These are phyloP conservation scores for Chlorella sp. DNA, from an alignment of 139 green algal species.

Conservation along the genomic window DNA sequence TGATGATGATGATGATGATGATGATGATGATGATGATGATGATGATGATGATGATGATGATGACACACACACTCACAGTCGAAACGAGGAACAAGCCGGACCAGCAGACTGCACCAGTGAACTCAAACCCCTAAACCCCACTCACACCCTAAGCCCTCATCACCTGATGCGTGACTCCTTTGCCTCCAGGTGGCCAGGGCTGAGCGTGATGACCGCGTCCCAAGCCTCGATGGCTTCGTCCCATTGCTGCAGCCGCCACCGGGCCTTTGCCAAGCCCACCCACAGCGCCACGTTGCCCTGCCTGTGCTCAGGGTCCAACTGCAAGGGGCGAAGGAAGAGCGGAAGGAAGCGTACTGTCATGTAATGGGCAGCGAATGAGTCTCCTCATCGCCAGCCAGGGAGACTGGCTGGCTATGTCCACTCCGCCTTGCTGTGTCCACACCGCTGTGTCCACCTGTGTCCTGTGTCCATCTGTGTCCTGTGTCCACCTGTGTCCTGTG, in stretches of 20 bases:
- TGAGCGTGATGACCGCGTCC: constrained; percentile 10
- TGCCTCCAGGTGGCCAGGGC: constrained; percentile 2
- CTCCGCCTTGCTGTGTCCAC: background rate
- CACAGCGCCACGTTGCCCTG: constrained; percentile 33
- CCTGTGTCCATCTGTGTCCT: background rate
- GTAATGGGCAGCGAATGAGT: background rate
- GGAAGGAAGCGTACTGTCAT: background rate
- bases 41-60: no score
- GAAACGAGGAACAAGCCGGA: no score
- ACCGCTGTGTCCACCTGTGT: background rate
- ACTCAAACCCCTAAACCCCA: background rate
- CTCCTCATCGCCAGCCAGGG: background rate
- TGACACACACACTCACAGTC: no score
- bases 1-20: no score
- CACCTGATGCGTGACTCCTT: background rate
- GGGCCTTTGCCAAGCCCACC: constrained; percentile 26
- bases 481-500: no score
- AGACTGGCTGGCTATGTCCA: background rate
- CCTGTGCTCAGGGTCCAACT: constrained; percentile 27
- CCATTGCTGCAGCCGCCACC: constrained; percentile 5
- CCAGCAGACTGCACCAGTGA: background rate
- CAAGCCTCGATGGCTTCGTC: constrained; percentile 10
- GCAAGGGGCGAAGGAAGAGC: background rate
- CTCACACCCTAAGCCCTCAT: background rate
- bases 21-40: no score